These are phyloP conservation scores for Geosmithia putterillii DNA, from an alignment of 2,329 filamentous ascomycete species.

Conservation along the genomic window DNA sequence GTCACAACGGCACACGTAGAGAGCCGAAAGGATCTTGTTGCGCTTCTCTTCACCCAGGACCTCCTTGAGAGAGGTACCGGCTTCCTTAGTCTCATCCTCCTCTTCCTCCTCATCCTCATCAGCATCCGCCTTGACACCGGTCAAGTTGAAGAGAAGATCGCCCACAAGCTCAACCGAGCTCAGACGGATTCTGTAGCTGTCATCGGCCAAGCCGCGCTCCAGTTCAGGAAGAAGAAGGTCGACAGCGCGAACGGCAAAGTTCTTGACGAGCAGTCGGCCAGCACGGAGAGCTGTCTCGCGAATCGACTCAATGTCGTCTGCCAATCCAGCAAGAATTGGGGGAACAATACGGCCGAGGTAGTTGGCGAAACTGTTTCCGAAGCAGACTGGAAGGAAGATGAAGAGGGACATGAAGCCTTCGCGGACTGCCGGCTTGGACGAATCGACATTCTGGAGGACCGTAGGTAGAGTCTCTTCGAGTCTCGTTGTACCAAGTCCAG, in stretches of 20 bases:
- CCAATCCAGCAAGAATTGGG: constrained; percentile 83
- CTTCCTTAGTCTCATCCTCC: constrained; percentile 60
- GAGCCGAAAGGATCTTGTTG: constrained; percentile 91
- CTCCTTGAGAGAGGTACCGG: constrained; percentile 85
- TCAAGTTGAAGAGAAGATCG: constrained; percentile 94
- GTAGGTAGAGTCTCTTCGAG: constrained; percentile 93
- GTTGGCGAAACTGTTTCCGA: constrained; percentile 94
- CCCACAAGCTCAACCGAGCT: constrained; percentile 97
- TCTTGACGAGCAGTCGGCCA: constrained; percentile 90
- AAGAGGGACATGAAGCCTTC: constrained; percentile 99
- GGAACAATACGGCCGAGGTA: constrained; percentile 95
- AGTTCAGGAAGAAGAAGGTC: constrained; percentile 89
- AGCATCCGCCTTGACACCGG: constrained; percentile 71
- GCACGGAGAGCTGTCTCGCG: constrained; percentile 92
- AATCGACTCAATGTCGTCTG: constrained; percentile 92
- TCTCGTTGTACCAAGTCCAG: constrained; percentile 81
- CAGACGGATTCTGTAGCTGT: constrained; percentile 93
- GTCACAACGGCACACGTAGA: constrained; percentile 96
- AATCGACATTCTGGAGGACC: constrained; percentile 90
- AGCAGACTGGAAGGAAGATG: constrained; percentile 97
- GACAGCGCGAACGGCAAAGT: constrained; percentile 90
- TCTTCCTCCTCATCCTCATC: constrained; percentile 74
- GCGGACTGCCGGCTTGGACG: constrained; percentile 76
- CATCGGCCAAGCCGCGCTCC: constrained; percentile 91
- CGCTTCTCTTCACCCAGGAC: constrained; percentile 91